These are phyloP conservation scores for Hirschfeldia incana DNA, from an alignment of 345 rosid genomes.

Conservation along the genomic window DNA sequence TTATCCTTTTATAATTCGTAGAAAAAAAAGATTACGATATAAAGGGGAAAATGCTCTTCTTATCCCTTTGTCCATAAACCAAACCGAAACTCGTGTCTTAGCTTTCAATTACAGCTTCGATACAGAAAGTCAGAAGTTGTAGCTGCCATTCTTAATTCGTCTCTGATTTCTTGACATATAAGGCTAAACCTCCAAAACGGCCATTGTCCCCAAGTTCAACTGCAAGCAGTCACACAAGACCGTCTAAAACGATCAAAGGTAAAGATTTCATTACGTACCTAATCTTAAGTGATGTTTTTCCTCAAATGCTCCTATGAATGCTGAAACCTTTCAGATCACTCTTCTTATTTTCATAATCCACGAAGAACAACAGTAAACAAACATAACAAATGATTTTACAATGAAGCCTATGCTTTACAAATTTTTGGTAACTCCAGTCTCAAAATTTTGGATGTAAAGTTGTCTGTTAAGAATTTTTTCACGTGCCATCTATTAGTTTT, in stretches of 20 bases:
- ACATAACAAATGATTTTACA: conserved; percentile 2
- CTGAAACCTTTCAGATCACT: conserved; percentile 2
- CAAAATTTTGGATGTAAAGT: conserved; percentile 29
- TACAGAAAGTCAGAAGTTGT: conserved; percentile 54
- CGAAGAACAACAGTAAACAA: conserved; percentile 31
- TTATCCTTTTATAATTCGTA: not conserved
- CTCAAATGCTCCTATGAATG: not conserved
- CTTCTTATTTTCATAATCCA: conserved; percentile 28
- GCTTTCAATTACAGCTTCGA: conserved; percentile 16
- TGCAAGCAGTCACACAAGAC: conserved; percentile 46
- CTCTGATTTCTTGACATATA: conserved; percentile 80
- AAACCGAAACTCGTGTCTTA: not conserved
- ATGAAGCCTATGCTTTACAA: not conserved
- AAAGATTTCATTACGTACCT: conserved; percentile 1
- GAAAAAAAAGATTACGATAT: conserved; percentile 1
- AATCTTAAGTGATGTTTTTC: not conserved
- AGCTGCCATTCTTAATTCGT: conserved; percentile 76
- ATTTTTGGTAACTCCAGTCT: not conserved
- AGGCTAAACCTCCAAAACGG: conserved; percentile 60
- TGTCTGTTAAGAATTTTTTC: not conserved
- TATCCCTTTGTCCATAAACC: not conserved
- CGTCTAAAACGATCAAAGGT: conserved; percentile 71
- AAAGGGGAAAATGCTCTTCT: not conserved
- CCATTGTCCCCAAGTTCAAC: conserved; percentile 50
- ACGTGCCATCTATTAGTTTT: not conserved